Base-by-base conservation (phyloP, 2,329 filamentous ascomycete genomes). In the Exophiala calicioides region DNA sequence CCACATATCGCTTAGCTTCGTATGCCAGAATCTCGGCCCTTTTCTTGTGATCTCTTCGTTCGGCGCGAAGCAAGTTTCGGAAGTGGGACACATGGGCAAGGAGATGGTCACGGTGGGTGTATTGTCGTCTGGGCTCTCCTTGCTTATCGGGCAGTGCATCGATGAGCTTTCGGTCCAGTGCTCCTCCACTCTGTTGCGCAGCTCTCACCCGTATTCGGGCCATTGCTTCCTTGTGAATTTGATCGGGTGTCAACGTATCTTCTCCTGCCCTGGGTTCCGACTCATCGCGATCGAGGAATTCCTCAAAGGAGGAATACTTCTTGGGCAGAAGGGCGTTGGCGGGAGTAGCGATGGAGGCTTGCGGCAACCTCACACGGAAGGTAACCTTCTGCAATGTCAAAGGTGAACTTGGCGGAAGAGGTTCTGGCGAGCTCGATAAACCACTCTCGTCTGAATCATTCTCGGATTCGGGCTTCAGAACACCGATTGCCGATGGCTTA, bases 31-130 rank as follows among this genome's bases (percentile, higher is more conserved):
- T 35, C 40, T 59, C 49, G 2, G 58, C 58, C 38, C 52, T 51
- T 24, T 40, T 46, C 33, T 23, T 47, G 31, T 60, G 84, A 75
- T 58, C 87, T 88, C 33, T 87, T 85, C 60, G 88, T 65, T 98
- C 93, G 47, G 82, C 80, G 2, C 84, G 69, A 70, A 97, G 80
- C 26, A 97, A 75, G 59, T 83, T 86, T 36, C 88, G 82, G 58
- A 97, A 91, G 58, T 90, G 85, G 9, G 85, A 63, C 48, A 86
- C 84, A 52, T 95, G 90, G 35, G 84, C 84, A 34, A 86, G 75
- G 42, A 97, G 76, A 63, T 97, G 88, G 61, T 97, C 90, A 62
- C 82, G 79, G 58, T 94, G 90, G n/a, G 86, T 83, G 74, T 88
- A 97, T 60, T 93, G 88, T 41, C 79, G 77, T 0, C 82, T 79